phyloP scores from a whole-genome alignment of 2,329 filamentous ascomycete genomes.

The Sarocladium kiliense region DNA sequence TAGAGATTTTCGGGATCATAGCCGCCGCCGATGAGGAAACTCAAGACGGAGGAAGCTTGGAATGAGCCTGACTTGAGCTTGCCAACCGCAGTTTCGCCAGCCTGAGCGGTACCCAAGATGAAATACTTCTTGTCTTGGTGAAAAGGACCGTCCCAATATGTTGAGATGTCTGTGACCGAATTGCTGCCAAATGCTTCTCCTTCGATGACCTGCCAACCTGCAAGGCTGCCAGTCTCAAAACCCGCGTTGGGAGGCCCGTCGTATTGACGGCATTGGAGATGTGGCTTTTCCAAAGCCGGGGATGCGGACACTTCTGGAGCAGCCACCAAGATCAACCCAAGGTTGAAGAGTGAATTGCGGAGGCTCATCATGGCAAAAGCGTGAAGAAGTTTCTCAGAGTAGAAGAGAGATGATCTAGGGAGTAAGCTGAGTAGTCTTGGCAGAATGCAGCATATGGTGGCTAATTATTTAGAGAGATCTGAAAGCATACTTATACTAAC shows the following conservation, averaged over 20 bases:
- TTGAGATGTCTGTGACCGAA: constrained; percentile 16
- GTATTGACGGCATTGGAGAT: constrained; percentile 1
- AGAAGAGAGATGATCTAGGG: no score
- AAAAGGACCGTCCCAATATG: constrained; percentile 24
- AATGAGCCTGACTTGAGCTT: constrained; percentile 22
- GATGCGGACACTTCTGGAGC: background rate
- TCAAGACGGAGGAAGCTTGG: constrained; percentile 21
- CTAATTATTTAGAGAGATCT: no score
- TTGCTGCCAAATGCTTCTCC: constrained; percentile 20
- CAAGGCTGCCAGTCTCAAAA: constrained; percentile 21
- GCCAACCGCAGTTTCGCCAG: constrained; percentile 22
- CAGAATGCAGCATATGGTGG: no score
- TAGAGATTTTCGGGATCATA: constrained; percentile 24
- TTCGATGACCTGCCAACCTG: constrained; percentile 21
- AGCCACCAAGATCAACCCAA: background rate
- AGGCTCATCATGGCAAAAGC: background rate
- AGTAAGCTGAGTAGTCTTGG: no score
- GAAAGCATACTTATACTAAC: no score
- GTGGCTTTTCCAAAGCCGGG: background rate
- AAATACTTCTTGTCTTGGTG: constrained; percentile 19
- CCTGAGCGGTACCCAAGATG: constrained; percentile 18
- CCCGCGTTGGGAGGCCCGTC: constrained; percentile 16
- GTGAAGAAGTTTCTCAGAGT: no score
- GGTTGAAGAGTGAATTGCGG: background rate
- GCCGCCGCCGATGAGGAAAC: constrained; percentile 25